A percentile compares a stretch with the other conserved stretches of the same genome.
Conservation (phyloP, 164 flowering plant species). For the Sextonia rubra region DNA sequence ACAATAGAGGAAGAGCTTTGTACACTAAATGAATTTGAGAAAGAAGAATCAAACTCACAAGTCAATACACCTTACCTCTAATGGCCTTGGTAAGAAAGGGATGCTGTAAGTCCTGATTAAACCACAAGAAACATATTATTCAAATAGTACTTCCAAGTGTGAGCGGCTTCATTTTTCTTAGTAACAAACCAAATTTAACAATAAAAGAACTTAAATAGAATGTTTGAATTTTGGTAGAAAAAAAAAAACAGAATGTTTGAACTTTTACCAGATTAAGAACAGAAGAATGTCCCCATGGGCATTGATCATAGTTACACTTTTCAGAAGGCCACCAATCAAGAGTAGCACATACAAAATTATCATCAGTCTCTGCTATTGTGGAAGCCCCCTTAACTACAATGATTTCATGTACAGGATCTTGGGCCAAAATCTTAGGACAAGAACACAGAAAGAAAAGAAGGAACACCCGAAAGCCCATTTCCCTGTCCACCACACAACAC, state of each 20-base stretch:
- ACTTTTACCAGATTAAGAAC: slow-evolving; percentile 51
- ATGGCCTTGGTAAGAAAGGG: slow-evolving; percentile 66
- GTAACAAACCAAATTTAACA: too few relatives aligned
- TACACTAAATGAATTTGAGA: background rate
- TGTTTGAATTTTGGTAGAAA: too few relatives aligned
- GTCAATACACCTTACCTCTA: slow-evolving; percentile 44
- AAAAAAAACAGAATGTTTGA: too few relatives aligned
- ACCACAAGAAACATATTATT: slow-evolving; percentile 7
- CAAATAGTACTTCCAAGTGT: background rate
- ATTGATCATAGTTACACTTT: slow-evolving; percentile 72
- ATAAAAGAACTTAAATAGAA: background rate
- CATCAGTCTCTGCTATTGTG: slow-evolving; percentile 49
- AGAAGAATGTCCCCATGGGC: slow-evolving; percentile 80
- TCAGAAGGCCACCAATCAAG: slow-evolving; percentile 95
- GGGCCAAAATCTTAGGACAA: slow-evolving; percentile 36
- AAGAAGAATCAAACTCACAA: background rate
- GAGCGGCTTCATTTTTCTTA: background rate
- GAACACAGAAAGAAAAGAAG: slow-evolving; percentile 36
- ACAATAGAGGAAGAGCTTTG: background rate
- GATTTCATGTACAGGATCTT: slow-evolving; percentile 28
- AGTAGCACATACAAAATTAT: slow-evolving; percentile 79
- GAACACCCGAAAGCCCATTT: slow-evolving; percentile 35
- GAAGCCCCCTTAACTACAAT: slow-evolving; percentile 39
- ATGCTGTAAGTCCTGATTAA: slow-evolving; percentile 61
- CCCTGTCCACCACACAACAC: background rate